Conservation (phyloP, 1,139 yeast species). For the Blastobotrys indianensis region DNA sequence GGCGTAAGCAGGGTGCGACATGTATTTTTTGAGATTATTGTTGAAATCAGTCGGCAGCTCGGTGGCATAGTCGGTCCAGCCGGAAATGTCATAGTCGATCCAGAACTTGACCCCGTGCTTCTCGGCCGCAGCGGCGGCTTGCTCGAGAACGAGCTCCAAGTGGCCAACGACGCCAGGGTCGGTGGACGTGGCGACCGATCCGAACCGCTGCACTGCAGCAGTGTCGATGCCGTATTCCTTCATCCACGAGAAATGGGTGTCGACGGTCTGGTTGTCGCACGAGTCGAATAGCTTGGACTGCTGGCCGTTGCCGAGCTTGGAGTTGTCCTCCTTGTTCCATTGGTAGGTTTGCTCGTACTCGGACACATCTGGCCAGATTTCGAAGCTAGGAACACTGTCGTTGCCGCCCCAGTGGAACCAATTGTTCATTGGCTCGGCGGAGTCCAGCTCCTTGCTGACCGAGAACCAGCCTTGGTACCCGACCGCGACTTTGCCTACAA, state of each 20-base stretch:
- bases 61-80: slow-evolving; percentile 8
- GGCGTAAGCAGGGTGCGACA: slow-evolving; percentile 2
- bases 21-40: slow-evolving; percentile 1
- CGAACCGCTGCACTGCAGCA: slow-evolving; percentile 9
- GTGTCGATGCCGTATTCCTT: slow-evolving; percentile 5
- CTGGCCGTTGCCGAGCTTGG: slow-evolving; percentile 6
- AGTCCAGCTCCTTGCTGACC: neutral
- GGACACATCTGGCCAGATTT: slow-evolving; percentile 8
- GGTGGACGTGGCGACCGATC: slow-evolving; percentile 1
- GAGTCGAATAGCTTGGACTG: slow-evolving; percentile 5
- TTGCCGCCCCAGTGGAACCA: slow-evolving; percentile 9
- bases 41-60: slow-evolving; percentile 4
- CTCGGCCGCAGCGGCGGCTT: slow-evolving; percentile 2
- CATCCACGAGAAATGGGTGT: slow-evolving; percentile 8
- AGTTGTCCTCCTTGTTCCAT: slow-evolving; percentile 1
- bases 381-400: slow-evolving; percentile 1
- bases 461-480: slow-evolving; percentile 11
- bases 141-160: neutral
- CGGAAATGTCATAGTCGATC: slow-evolving; percentile 7
- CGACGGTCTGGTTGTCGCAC: slow-evolving; percentile 7
- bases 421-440: slow-evolving; percentile 1
- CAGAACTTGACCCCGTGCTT: slow-evolving; percentile 6
- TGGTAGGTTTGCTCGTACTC: slow-evolving; percentile 6
- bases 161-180: neutral
- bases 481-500: slow-evolving; percentile 5